A percentile compares a stretch with the other conserved stretches of the same genome.
These are phyloP conservation scores for Themeda triandra DNA, from an alignment of 176 grass and related monocot genomes.

Conservation along the genomic window DNA sequence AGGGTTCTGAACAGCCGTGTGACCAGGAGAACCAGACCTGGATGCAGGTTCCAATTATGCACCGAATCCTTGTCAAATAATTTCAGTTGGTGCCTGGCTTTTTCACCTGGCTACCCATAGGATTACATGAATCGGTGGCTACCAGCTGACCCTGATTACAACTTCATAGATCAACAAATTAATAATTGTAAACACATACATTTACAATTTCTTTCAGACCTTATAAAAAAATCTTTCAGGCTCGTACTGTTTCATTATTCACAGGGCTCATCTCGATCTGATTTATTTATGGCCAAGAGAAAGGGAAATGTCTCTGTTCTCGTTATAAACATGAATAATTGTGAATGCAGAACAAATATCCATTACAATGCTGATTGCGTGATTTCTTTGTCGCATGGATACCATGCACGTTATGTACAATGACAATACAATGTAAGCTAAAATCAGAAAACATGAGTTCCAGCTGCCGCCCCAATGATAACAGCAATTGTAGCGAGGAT, in stretches of 20 bases:
- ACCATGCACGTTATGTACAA: slow-evolving; percentile 45
- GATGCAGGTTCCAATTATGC: neutral
- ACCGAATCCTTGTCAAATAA: neutral
- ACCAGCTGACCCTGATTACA: neutral
- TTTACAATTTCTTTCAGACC: neutral
- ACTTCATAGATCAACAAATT: neutral
- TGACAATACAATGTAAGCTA: neutral
- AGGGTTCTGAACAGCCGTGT: neutral
- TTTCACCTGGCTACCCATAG: too few species aligned
- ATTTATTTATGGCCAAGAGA: slow-evolving; percentile 35
- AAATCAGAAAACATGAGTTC: slow-evolving; percentile 51
- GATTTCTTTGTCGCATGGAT: neutral
- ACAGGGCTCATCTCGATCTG: neutral
- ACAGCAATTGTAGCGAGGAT: slow-evolving; percentile 58
- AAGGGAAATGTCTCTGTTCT: neutral
- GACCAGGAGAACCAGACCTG: neutral
- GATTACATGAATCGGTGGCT: neutral
- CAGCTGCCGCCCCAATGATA: slow-evolving; percentile 52
- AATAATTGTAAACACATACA: neutral
- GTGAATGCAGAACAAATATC: neutral
- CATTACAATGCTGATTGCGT: neutral
- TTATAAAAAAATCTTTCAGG: too few species aligned
- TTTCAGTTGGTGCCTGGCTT: neutral
- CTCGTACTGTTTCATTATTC: neutral
- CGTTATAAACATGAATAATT: slow-evolving; percentile 15